Percentiles rank a stretch among this genome's conserved stretches.
Evolutionary conservation across 345 rosid species (phyloP).

Genomic region (Hypericum perforatum): DNA sequence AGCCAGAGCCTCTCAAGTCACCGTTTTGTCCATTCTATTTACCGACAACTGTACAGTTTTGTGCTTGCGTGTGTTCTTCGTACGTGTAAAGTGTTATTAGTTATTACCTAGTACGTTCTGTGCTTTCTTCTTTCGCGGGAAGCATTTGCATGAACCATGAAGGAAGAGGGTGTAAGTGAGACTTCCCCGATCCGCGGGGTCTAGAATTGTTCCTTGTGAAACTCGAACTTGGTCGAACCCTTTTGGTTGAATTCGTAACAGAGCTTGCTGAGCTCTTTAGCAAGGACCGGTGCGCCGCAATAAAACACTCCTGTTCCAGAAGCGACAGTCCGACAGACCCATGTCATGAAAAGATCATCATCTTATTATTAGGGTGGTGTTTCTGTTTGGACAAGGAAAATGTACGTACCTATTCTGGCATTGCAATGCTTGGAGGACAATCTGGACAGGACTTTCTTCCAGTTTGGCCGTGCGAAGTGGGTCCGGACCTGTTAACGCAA

Average conservation of each 20-base stretch:
- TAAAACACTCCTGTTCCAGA: conserved; percentile 77
- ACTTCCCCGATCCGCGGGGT: not conserved
- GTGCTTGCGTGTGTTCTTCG: no score
- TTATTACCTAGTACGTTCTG: no score
- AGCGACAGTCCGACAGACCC: not conserved
- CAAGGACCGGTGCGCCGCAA: conserved; percentile 93
- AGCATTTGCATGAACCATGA: not conserved
- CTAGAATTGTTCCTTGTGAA: conserved; percentile 94
- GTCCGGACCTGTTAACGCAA: conserved; percentile 58
- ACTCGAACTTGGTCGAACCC: conserved; percentile 87
- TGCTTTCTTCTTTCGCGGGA: conserved; percentile 7
- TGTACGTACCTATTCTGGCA: conserved; percentile 72
- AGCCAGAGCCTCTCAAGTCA: no score
- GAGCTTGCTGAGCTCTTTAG: conserved; percentile 80
- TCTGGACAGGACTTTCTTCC: conserved; percentile 84
- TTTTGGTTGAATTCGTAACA: conserved; percentile 89
- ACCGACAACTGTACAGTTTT: no score
- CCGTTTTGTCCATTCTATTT: no score
- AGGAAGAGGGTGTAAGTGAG: not conserved
- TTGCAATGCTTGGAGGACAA: conserved; percentile 78
- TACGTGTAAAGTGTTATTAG: no score
- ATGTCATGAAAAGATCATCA: not conserved
- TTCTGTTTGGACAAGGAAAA: conserved; percentile 3
- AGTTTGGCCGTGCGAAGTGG: conserved; percentile 94
- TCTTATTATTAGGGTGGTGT: not conserved